Percentiles rank a stretch among this genome's conserved stretches.
phyloP scores from a whole-genome alignment of 768 basidiomycete genomes.

The Gautieria morchelliformis region DNA sequence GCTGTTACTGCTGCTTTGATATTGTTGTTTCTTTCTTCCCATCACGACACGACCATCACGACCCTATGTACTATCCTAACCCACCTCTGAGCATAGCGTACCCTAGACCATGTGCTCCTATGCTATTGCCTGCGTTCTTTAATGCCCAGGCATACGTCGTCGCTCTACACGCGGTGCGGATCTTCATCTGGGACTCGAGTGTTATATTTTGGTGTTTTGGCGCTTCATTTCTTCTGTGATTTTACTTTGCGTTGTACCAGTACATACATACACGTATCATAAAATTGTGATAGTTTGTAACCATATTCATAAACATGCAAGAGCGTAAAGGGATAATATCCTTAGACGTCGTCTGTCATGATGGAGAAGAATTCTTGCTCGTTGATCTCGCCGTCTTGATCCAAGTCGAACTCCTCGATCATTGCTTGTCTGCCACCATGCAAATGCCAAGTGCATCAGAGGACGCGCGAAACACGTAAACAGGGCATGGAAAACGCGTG shows the following conservation, averaged over 20 bases:
- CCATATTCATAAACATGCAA: neutral
- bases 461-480: too few species aligned
- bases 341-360: constrained; percentile 83
- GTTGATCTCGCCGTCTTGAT: constrained; percentile 96
- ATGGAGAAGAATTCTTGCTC: constrained; percentile 95
- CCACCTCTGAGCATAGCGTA: neutral
- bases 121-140: neutral
- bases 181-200: neutral
- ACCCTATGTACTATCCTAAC: constrained; percentile 5
- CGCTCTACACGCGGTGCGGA: constrained; percentile 5
- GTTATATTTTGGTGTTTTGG: neutral
- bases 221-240: neutral
- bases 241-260: neutral
- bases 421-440: constrained; percentile 75
- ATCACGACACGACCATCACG: constrained; percentile 2
- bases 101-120: constrained; percentile 2
- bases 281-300: neutral
- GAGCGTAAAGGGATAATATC: neutral
- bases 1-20: neutral
- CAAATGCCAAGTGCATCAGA: too few species aligned
- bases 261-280: constrained; percentile 2
- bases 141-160: constrained; percentile 1
- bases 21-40: neutral
- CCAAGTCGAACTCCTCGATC: constrained; percentile 99
- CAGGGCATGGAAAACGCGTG: constrained; percentile 9